Evolutionary conservation across 2,329 filamentous ascomycete genomes (phyloP), one percentile per base, ranked within the genome.

Genomic region (Thielaviopsis populi): DNA sequence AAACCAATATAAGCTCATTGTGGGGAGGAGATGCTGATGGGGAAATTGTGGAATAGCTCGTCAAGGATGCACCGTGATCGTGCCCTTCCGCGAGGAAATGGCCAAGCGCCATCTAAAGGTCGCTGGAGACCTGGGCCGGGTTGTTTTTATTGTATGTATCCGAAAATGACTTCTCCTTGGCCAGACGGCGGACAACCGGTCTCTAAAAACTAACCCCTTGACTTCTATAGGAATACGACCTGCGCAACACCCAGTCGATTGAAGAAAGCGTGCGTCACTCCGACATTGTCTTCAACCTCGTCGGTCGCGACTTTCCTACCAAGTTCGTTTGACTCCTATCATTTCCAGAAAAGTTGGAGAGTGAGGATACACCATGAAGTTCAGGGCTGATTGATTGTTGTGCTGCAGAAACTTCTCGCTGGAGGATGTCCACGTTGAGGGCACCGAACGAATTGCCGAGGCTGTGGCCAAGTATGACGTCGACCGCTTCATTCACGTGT

Each of bases 21-120:
- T 62, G 8, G 40, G 22, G 46, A 54, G 63, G 46, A 41, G 15
- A 59, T 33, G 46, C 60, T 59, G 22, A 62, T 42, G 40, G 43
- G 15, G 48, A 15, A 22, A 41, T 43, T 33, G 42, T 43, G 50
- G 37, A 59, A 64, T 68, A 95, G 92, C 94, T 70, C 86, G 89
- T 68, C 85, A 91, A 77, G 94, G 94, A 85, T 95, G 90, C 76
- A 96, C 88, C 46, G 94, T 99, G 48, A 84, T 99, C 66, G 76
- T 97, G 66, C 94, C 94, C 60, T 99, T 84, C 80, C 87, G 94
- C 56, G 94, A 99, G 79, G 94, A 97, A 77, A 97, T 96, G 91
- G 80, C 87, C 70, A 97, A 97, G 82, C 87, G 94, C 70, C 92
- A 97, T 78, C 80, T 99, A 72, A 97, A 97, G 78, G 85, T 96